Conservation (phyloP, 1,139 yeast genomes). For the Yamadazyma songkhlaensis region DNA sequence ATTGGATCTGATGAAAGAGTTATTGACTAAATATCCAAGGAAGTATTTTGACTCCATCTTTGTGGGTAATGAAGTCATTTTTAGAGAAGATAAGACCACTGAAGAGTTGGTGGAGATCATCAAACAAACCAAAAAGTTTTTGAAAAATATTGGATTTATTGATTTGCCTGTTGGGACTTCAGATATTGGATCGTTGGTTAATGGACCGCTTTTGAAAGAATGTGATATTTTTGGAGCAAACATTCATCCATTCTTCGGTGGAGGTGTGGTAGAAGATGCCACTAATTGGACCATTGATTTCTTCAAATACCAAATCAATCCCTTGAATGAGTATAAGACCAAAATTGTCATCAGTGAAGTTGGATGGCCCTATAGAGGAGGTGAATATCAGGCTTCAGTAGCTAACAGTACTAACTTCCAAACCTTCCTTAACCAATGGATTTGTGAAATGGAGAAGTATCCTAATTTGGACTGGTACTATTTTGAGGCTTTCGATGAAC, state of each 20-base stretch:
- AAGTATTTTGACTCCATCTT: constrained; percentile 48
- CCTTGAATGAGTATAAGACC: constrained; percentile 24
- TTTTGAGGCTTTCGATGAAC: constrained; percentile 74
- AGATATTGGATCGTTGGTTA: constrained; percentile 49
- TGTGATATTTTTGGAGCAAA: constrained; percentile 64
- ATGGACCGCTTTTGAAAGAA: constrained; percentile 29
- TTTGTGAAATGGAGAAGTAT: constrained; percentile 32
- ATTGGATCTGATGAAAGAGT: constrained; percentile 37
- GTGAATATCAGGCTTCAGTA: constrained; percentile 39
- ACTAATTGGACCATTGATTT: constrained; percentile 54
- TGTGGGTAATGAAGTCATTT: constrained; percentile 65
- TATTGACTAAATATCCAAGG: constrained; percentile 46
- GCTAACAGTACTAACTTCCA: constrained; percentile 49
- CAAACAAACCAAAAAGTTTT: constrained; percentile 35
- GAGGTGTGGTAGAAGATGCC: constrained; percentile 48
- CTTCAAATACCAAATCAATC: constrained; percentile 41
- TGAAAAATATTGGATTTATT: constrained; percentile 28
- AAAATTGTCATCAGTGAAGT: constrained; percentile 55
- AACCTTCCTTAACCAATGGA: constrained; percentile 48
- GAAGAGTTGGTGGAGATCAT: constrained; percentile 42
- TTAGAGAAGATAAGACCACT: constrained; percentile 47
- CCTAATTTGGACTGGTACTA: constrained; percentile 53
- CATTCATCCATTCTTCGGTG: constrained; percentile 69
- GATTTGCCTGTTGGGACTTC: constrained; percentile 54
- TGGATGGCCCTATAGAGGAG: constrained; percentile 74